These are phyloP conservation scores for Penicillium turbatum DNA, from an alignment of 495 filamentous ascomycete genomes.

Conservation along the genomic window DNA sequence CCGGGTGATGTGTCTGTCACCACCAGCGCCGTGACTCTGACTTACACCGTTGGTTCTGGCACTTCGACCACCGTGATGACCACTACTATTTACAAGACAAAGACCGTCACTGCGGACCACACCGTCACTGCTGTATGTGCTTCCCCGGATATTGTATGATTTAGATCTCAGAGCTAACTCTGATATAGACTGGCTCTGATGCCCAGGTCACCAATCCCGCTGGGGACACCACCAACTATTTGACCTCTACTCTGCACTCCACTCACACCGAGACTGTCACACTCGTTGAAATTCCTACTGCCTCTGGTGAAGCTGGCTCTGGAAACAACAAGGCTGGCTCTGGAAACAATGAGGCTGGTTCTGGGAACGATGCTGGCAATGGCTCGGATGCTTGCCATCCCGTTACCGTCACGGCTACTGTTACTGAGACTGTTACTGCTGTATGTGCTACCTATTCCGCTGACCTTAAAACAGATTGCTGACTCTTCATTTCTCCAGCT, in stretches of 20 bases:
- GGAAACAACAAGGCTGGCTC: constrained; percentile 12
- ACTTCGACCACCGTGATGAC: constrained; percentile 52
- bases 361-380: constrained; percentile 15
- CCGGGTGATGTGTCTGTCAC: constrained; percentile 8
- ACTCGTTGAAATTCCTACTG: constrained; percentile 24
- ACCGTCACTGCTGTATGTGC: constrained; percentile 40
- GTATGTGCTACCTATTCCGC: constrained; percentile 12
- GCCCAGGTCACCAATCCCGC: constrained; percentile 4
- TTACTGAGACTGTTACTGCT: constrained; percentile 26
- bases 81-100: constrained; percentile 52
- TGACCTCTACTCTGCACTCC: constrained; percentile 24
- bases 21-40: constrained; percentile 47
- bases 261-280: constrained; percentile 32
- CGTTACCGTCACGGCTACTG: constrained; percentile 27
- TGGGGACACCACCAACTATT: constrained; percentile 6
- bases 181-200: constrained; percentile 8
- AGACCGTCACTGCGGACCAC: constrained; percentile 38
- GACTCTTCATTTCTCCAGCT: constrained; percentile 7
- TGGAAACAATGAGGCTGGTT: constrained; percentile 14
- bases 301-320: constrained; percentile 12
- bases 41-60: constrained; percentile 57
- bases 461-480: neutral
- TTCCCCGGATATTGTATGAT: neutral
- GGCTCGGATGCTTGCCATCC: constrained; percentile 17
- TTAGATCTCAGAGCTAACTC: constrained; percentile 9